phyloP scores from a whole-genome alignment of 257 asterid species.

The Penstemon newberryi region DNA sequence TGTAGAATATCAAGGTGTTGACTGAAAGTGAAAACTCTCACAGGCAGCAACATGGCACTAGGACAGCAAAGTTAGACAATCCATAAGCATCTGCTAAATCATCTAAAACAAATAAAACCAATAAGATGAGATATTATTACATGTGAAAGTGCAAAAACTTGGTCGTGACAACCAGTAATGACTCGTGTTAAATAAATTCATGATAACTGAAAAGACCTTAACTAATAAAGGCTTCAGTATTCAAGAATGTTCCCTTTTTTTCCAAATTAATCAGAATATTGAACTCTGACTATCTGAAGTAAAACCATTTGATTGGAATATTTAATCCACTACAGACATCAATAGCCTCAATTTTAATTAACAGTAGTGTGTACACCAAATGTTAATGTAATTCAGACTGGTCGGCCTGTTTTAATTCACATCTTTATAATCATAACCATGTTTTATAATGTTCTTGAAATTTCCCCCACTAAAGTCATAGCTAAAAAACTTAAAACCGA shows the following conservation, averaged over 20 bases:
- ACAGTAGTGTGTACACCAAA: neutral
- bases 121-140: conserved; percentile 41
- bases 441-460: neutral
- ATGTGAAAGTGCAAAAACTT: conserved; percentile 22
- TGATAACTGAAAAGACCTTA: neutral
- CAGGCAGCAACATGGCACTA: conserved; percentile 64
- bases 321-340: conserved; percentile 6
- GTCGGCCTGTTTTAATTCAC: conserved; percentile 5
- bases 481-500: neutral
- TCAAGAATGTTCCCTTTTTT: neutral
- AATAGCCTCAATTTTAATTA: neutral
- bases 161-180: conserved; percentile 27
- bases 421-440: neutral
- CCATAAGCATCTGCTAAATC: conserved; percentile 53
- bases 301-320: neutral
- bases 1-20: conserved; percentile 49
- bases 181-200: conserved; percentile 18
- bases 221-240: neutral
- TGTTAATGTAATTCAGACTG: conserved; percentile 6
- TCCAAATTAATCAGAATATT: neutral
- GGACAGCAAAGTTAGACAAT: conserved; percentile 57
- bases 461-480: neutral
- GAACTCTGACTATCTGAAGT: neutral
- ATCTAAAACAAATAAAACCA: conserved; percentile 54
- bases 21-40: conserved; percentile 58